Conservation (phyloP, 495 filamentous ascomycete genomes). For the Penicillium desertorum region DNA sequence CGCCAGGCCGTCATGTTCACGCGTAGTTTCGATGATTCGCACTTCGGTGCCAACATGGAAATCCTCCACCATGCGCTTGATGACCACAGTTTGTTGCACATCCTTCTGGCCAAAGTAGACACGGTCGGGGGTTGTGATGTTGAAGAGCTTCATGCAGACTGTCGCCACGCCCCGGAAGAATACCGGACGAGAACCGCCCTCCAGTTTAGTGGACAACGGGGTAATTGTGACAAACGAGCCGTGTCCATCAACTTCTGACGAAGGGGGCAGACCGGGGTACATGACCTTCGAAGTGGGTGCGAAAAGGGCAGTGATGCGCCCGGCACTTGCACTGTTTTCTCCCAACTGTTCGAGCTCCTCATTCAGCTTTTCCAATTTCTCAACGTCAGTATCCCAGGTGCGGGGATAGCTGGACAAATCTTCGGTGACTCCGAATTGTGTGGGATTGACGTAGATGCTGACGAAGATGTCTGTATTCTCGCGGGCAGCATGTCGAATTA, state of each 20-base stretch:
- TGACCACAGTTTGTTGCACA: constrained; percentile 90
- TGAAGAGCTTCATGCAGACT: constrained; percentile 96
- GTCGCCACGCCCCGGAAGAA: constrained; percentile 97
- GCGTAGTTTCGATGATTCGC: constrained; percentile 66
- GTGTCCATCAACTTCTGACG: constrained; percentile 70
- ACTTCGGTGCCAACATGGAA: constrained; percentile 81
- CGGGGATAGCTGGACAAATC: constrained; percentile 85
- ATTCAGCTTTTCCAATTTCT: constrained; percentile 65
- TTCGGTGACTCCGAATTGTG: constrained; percentile 90
- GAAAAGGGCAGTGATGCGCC: constrained; percentile 79
- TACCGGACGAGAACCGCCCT: constrained; percentile 83
- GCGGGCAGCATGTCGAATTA: constrained; percentile 80
- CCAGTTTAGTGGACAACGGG: constrained; percentile 74
- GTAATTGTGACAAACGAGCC: constrained; percentile 95
- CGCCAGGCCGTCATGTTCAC: constrained; percentile 86
- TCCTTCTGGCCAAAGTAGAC: constrained; percentile 99
- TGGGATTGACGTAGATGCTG: constrained; percentile 91
- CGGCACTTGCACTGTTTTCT: constrained; percentile 39
- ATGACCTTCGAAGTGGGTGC: constrained; percentile 78
- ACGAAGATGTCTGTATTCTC: constrained; percentile 86
- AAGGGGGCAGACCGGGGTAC: constrained; percentile 82
- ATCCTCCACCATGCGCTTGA: constrained; percentile 82
- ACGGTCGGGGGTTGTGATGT: constrained; percentile 79
- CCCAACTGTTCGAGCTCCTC: constrained; percentile 61
- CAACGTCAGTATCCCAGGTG: constrained; percentile 79